phyloP scores from a whole-genome alignment of 2,329 filamentous ascomycete genomes.

The Colletotrichum tabaci region DNA sequence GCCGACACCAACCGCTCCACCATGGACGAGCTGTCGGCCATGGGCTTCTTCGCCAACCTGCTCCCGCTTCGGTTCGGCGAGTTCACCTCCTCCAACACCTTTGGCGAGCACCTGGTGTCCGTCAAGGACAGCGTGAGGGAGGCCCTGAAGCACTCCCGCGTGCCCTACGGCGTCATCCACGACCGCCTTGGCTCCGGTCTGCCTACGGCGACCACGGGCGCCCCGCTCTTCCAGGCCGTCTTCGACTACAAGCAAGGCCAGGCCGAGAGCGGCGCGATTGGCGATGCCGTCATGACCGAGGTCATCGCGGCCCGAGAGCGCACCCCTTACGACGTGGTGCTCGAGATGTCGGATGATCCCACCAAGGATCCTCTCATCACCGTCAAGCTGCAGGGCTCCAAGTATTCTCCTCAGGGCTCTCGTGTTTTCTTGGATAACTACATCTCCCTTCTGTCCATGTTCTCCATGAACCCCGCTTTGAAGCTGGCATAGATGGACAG shows the following conservation, averaged over 20 bases:
- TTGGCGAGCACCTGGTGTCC: background rate
- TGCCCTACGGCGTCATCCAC: conserved; percentile 1
- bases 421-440: background rate
- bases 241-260: conserved; percentile 19
- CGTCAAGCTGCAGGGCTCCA: conserved; percentile 6
- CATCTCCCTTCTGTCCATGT: background rate
- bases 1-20: conserved; percentile 62
- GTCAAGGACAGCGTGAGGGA: background rate
- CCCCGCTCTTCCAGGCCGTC: conserved; percentile 9
- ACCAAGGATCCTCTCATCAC: conserved; percentile 8
- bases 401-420: background rate
- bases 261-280: conserved; percentile 1
- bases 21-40: conserved; percentile 48
- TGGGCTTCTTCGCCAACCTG: conserved; percentile 66
- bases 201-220: background rate
- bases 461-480: background rate
- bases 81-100: background rate
- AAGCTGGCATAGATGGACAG: too few species aligned
- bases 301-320: conserved; percentile 1
- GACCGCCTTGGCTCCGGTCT: background rate
- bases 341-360: conserved; percentile 19
- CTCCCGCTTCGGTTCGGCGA: conserved; percentile 58
- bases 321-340: conserved; percentile 4
- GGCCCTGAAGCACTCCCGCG: background rate
- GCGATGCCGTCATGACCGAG: conserved; percentile 6